Evolutionary conservation across 1,284 basidiomycete genomes (phyloP).

Genomic region (Porogramme epimiltina): DNA sequence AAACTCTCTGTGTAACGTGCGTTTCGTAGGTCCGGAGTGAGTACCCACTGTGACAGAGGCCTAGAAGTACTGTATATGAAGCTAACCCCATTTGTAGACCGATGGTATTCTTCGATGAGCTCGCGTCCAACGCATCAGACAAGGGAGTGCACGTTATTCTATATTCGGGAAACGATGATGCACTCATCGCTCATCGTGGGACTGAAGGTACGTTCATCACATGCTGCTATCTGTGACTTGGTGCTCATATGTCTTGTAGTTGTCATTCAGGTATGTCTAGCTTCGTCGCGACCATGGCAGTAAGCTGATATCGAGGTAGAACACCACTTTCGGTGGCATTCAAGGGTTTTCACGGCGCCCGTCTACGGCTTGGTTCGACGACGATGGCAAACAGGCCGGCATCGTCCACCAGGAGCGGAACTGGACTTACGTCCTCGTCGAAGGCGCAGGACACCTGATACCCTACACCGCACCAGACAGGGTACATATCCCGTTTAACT

Average conservation of each 20-base stretch:
- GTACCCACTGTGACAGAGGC: neutral
- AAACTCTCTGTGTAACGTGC: neutral
- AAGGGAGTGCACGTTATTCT: conserved; percentile 27
- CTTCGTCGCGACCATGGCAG: neutral
- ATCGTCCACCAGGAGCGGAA: conserved; percentile 36
- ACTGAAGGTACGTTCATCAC: conserved; percentile 50
- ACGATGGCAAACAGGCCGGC: conserved; percentile 28
- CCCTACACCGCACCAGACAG: conserved; percentile 38
- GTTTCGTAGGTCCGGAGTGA: neutral
- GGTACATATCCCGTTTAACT: conserved; percentile 37
- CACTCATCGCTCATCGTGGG: conserved; percentile 26
- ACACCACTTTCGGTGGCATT: conserved; percentile 54
- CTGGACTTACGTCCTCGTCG: conserved; percentile 33
- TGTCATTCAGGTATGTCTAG: conserved; percentile 53
- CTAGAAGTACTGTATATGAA: too few species aligned
- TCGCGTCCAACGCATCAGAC: conserved; percentile 28
- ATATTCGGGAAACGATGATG: conserved; percentile 34
- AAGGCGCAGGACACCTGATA: conserved; percentile 32
- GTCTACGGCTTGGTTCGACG: conserved; percentile 51
- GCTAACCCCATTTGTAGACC: conserved; percentile 33
- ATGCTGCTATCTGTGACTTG: neutral
- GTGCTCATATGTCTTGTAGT: conserved; percentile 38
- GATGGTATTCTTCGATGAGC: conserved; percentile 31
- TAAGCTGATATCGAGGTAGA: conserved; percentile 31
- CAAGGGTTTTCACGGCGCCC: conserved; percentile 68